Conservation (phyloP, 176 grass and related monocot genomes). For the Aegilops sharonensis region DNA sequence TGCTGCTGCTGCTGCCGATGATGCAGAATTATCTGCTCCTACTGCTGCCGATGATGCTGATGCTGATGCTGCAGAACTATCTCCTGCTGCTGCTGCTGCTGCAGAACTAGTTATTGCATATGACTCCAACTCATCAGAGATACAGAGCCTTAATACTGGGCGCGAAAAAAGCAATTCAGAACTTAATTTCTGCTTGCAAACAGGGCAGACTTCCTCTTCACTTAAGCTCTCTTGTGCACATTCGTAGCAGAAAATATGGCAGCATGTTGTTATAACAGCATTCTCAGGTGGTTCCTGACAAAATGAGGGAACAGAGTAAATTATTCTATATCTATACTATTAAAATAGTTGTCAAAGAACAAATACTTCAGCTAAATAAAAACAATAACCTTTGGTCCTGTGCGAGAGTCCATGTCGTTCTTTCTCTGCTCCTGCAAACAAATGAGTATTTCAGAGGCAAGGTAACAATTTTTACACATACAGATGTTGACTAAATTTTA, state of each 20-base stretch:
- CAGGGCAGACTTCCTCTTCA: constrained; percentile 60
- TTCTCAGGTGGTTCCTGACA: constrained; percentile 80
- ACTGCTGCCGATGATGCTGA: too few relatives aligned
- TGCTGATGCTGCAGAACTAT: constrained; percentile 5
- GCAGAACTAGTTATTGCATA: constrained; percentile 31
- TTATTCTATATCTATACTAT: not conserved
- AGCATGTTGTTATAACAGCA: constrained; percentile 71
- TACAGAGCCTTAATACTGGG: constrained; percentile 49
- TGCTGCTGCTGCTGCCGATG: too few relatives aligned
- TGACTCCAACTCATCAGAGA: constrained; percentile 41
- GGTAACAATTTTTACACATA: not conserved
- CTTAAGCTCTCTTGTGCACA: constrained; percentile 65
- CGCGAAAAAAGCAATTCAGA: constrained; percentile 61
- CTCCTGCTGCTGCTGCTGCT: not conserved
- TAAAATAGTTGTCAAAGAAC: not conserved
- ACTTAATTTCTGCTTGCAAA: constrained; percentile 53
- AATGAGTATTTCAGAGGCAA: not conserved
- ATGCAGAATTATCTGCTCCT: too few relatives aligned
- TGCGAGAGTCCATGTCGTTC: not conserved
- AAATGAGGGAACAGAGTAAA: constrained; percentile 20
- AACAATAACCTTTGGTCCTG: not conserved
- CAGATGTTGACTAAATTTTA: not conserved
- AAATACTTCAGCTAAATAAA: constrained; percentile 18
- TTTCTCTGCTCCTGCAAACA: not conserved
- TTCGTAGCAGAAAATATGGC: constrained; percentile 92